Evolutionary conservation across 495 filamentous ascomycete species (phyloP).

Genomic region (Aspergillus baeticus): DNA sequence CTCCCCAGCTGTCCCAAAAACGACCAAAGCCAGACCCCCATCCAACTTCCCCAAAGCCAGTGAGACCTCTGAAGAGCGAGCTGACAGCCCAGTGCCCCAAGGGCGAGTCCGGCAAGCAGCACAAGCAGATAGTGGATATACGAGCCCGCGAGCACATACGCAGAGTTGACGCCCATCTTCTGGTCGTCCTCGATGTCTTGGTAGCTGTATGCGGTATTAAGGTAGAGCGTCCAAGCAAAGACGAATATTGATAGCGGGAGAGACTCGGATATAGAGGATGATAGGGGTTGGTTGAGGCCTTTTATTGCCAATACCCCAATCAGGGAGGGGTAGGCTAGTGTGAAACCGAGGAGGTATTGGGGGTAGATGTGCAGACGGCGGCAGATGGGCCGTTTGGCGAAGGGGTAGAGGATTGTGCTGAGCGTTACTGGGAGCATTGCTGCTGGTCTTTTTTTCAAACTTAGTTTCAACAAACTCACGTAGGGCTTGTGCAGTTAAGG

Average conservation of each 20-base stretch:
- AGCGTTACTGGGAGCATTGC: slow-evolving; percentile 2
- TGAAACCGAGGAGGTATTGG: slow-evolving; percentile 4
- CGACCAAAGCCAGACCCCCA: slow-evolving; percentile 8
- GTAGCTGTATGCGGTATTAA: slow-evolving; percentile 20
- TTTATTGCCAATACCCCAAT: slow-evolving; percentile 9
- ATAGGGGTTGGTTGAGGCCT: background rate
- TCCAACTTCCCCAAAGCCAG: slow-evolving; percentile 16
- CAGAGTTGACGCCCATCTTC: slow-evolving; percentile 17
- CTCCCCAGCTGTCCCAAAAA: background rate
- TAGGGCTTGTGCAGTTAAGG: background rate
- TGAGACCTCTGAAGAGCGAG: background rate
- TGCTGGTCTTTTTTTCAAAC: background rate
- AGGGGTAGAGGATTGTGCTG: slow-evolving; percentile 5
- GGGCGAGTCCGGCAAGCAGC: background rate
- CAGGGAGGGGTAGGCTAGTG: background rate
- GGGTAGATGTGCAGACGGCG: slow-evolving; percentile 3
- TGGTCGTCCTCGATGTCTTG: slow-evolving; percentile 14
- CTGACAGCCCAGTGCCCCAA: background rate
- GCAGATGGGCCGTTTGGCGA: slow-evolving; percentile 1
- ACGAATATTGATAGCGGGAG: background rate
- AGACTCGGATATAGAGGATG: background rate
- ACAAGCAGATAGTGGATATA: slow-evolving; percentile 10
- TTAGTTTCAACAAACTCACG: background rate
- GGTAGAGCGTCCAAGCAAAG: slow-evolving; percentile 15
- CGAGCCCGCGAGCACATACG: slow-evolving; percentile 8